Conservation (phyloP, 2,329 filamentous ascomycete species). For the Chaetomium sp. region DNA sequence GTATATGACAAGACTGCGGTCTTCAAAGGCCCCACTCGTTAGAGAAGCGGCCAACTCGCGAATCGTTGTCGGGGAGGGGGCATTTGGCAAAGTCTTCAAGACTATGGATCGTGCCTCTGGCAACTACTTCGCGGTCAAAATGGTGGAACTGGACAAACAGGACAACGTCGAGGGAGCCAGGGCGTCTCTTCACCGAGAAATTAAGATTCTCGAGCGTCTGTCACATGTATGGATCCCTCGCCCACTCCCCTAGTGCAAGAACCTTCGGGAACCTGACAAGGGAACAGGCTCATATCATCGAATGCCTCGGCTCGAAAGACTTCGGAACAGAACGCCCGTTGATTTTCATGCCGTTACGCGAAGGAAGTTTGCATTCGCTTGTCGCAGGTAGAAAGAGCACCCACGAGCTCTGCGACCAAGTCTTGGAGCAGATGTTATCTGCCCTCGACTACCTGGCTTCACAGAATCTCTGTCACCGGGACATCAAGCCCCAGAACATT, state of each 20-base stretch:
- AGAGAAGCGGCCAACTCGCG: neutral
- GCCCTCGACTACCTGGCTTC: neutral
- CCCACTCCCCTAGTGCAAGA: neutral
- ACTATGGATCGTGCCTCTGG: slow-evolving; percentile 13
- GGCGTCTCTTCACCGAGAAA: slow-evolving; percentile 16
- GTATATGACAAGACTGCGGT: slow-evolving; percentile 1
- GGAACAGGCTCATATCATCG: slow-evolving; percentile 12
- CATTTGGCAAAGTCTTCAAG: slow-evolving; percentile 17
- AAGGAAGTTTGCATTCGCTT: slow-evolving; percentile 3
- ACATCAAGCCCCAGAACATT: slow-evolving; percentile 2
- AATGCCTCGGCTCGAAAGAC: slow-evolving; percentile 9
- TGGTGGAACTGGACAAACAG: neutral
- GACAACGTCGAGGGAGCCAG: neutral
- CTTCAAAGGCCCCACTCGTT: neutral
- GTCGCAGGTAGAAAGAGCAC: neutral
- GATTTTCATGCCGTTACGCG: slow-evolving; percentile 13
- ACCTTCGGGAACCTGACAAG: neutral
- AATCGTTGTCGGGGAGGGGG: slow-evolving; percentile 12
- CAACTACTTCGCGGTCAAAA: slow-evolving; percentile 21
- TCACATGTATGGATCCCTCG: slow-evolving; percentile 5
- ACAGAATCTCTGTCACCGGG: neutral
- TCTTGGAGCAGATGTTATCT: neutral
- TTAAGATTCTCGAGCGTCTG: slow-evolving; percentile 13
- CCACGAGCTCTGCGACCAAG: neutral
- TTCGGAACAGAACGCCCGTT: slow-evolving; percentile 3